A percentile compares a stretch with the other conserved stretches of the same genome.
These are phyloP conservation scores for Asparagopsis taxiformis DNA, from an alignment of 31 red algal species.

Conservation along the genomic window DNA sequence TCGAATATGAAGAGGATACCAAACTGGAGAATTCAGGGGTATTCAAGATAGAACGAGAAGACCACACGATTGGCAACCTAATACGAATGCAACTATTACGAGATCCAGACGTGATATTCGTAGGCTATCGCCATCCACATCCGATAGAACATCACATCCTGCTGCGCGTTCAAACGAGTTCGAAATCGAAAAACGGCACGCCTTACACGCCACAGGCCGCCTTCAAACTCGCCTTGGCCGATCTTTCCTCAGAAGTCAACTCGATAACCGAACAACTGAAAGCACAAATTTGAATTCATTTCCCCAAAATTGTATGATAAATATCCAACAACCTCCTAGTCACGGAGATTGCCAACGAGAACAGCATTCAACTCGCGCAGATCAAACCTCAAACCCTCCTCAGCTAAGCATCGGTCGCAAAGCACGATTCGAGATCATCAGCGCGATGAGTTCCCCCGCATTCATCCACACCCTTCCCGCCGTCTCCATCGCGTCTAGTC, in stretches of 20 bases:
- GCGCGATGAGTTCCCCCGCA: no score
- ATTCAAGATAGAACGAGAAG: constrained; percentile 89
- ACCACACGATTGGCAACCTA: constrained; percentile 96
- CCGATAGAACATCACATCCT: constrained; percentile 90
- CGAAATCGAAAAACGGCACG: constrained; percentile 6
- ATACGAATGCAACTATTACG: constrained; percentile 95
- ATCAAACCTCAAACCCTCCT: no score
- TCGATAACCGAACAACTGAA: no score
- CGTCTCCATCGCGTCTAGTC: no score
- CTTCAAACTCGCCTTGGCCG: constrained; percentile 25
- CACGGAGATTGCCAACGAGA: no score
- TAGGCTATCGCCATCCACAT: constrained; percentile 90
- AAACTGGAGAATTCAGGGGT: constrained; percentile 74
- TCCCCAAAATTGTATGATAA: no score
- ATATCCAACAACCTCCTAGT: no score
- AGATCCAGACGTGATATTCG: constrained; percentile 89
- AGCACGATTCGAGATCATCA: no score
- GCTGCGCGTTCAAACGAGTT: constrained; percentile 77
- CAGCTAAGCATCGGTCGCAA: no score
- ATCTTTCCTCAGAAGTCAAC: constrained; percentile 26
- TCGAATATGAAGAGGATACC: constrained; percentile 70
- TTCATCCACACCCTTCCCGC: no score
- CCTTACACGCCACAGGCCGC: constrained; percentile 36
- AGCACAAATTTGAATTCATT: no score
- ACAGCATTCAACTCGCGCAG: no score